phyloP scores from a whole-genome alignment of 2,329 filamentous ascomycete species.

The Monosporascus sp. region DNA sequence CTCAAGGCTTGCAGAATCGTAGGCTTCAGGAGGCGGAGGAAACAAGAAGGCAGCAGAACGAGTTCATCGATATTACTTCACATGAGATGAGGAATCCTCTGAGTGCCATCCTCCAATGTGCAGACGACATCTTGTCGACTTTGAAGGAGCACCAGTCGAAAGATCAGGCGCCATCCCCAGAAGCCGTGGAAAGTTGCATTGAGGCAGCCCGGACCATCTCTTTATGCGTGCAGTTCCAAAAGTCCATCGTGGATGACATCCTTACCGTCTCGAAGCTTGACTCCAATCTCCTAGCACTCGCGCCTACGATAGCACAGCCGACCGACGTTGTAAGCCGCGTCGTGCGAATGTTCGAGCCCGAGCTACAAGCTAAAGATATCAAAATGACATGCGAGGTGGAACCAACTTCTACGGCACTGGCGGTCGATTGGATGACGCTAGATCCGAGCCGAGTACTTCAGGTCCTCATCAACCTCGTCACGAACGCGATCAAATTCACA shows the following conservation, averaged over 20 bases:
- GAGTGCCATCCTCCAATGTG: slow-evolving; percentile 50
- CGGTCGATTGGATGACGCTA: slow-evolving; percentile 59
- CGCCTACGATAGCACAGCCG: slow-evolving; percentile 64
- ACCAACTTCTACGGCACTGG: slow-evolving; percentile 50
- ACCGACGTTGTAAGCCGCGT: slow-evolving; percentile 60
- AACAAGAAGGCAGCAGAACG: slow-evolving; percentile 45
- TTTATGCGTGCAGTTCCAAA: slow-evolving; percentile 72
- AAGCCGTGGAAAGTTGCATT: slow-evolving; percentile 40
- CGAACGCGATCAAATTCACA: slow-evolving; percentile 80
- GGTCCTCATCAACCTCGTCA: slow-evolving; percentile 73
- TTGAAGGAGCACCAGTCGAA: slow-evolving; percentile 17
- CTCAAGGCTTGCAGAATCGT: slow-evolving; percentile 30
- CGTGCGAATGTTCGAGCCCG: slow-evolving; percentile 73
- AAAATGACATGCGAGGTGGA: slow-evolving; percentile 59
- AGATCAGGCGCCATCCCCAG: slow-evolving; percentile 14
- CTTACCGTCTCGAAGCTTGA: slow-evolving; percentile 71
- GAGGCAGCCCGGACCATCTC: slow-evolving; percentile 53
- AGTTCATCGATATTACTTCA: slow-evolving; percentile 47
- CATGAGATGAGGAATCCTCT: slow-evolving; percentile 51
- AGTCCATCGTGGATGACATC: slow-evolving; percentile 71
- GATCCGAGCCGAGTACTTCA: slow-evolving; percentile 73
- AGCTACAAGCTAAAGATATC: slow-evolving; percentile 65
- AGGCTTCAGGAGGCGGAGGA: slow-evolving; percentile 32
- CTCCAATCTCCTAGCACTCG: slow-evolving; percentile 66
- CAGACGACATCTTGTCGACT: slow-evolving; percentile 42